Evolutionary conservation across 1,284 basidiomycete genomes (phyloP), one percentile per base, ranked within the genome.

Genomic region (Peniophora sp.): DNA sequence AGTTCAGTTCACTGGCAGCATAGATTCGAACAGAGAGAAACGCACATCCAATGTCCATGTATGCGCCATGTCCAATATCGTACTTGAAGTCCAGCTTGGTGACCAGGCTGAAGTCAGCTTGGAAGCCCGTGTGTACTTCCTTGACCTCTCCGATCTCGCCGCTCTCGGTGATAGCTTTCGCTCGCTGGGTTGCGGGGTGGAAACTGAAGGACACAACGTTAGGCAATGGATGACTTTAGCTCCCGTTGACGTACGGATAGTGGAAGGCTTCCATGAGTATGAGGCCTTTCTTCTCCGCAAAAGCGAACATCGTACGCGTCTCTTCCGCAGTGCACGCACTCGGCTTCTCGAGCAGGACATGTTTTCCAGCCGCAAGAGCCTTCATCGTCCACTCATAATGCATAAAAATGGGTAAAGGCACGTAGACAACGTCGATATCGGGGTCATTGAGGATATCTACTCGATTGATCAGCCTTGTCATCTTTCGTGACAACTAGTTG

Each of bases 301-400:
- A 53, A 8, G 59, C 61, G 53, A 67, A 68, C 59, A 69, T 63
- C 53, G 59, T 57, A n/a, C 68, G 70, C 0, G 78, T 76, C 59
- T 89, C 85, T 24, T 78, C 77, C 2, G 77, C 77, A 0, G 78
- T 82, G 55, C 81, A 62, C 1, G 78, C 68, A 25, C 76, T 71
- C 0, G 85, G 86, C 60, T 88, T 88, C 61, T 89, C 87, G 5
- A 85, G 68, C 2, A 89, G 65, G 12, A 89, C 84, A 58, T 88
- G 85, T 62, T 89, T 89, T 2, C 83, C 81, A 1, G 81, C 79
- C 8, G 69, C 66, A 22, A 89, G 70, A 3, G 83, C 82, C 56
- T 85, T 86, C 75, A 85, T 82, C 1, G 85, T 83, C 85, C 85
- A 89, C 58, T 88, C 85, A 55, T 74, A 85, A 59, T 89, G 85